Conservation (phyloP, 1,284 basidiomycete species). For the Ganoderma sinense region DNA sequence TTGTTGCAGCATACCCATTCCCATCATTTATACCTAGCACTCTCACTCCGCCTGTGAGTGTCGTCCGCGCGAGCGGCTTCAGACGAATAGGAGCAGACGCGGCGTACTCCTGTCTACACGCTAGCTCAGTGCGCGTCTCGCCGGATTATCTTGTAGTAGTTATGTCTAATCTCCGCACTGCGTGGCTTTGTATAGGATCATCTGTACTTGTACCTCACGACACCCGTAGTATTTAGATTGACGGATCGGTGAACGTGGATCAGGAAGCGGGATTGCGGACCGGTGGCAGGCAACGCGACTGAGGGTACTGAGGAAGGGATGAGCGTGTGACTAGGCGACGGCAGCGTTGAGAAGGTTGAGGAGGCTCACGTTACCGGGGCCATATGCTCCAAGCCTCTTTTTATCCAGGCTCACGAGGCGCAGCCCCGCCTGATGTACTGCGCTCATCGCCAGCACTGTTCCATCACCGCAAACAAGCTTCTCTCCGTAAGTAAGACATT, state of each 20-base stretch:
- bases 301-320: not conserved
- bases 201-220: constrained; percentile 30
- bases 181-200: constrained; percentile 31
- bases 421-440: constrained; percentile 19
- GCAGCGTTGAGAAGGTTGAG: not conserved
- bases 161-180: constrained; percentile 22
- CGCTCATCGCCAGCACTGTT: constrained; percentile 13
- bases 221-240: constrained; percentile 16
- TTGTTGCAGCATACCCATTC: constrained; percentile 32
- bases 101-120: constrained; percentile 21
- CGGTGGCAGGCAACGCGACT: not conserved
- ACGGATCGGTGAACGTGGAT: constrained; percentile 20
- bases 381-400: constrained; percentile 26
- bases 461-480: constrained; percentile 14
- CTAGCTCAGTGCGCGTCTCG: constrained; percentile 21
- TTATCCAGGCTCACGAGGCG: constrained; percentile 22
- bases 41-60: constrained; percentile 32
- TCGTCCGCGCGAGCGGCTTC: constrained; percentile 20
- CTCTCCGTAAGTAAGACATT: constrained; percentile 25
- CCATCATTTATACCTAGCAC: constrained; percentile 33
- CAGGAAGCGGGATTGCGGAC: not conserved
- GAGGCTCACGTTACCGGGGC: constrained; percentile 1
- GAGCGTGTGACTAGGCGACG: constrained; percentile 24
- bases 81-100: constrained; percentile 28
- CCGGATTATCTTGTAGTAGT: constrained; percentile 32